Conservation (phyloP, 495 filamentous ascomycete genomes). For the Mytilinidion resinicola region DNA sequence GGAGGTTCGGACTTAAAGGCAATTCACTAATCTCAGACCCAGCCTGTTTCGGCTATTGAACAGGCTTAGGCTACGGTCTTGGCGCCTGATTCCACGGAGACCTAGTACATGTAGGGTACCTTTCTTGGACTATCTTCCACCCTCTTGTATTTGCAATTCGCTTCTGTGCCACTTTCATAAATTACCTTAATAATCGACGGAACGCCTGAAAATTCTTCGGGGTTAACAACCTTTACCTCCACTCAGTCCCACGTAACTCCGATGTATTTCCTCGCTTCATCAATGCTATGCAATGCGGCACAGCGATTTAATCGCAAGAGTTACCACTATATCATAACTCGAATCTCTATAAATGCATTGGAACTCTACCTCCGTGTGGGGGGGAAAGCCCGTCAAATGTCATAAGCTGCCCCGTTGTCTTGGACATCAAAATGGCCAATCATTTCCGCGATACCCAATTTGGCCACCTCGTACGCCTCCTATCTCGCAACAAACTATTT, state of each 20-base stretch:
- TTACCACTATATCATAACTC: neutral
- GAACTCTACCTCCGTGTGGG: neutral
- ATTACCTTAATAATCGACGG: neutral
- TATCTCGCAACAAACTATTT: slow-evolving; percentile 19
- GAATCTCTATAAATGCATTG: neutral
- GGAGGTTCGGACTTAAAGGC: no score
- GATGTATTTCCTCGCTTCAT: neutral
- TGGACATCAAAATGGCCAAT: neutral
- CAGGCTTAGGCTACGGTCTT: no score
- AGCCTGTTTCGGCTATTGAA: no score
- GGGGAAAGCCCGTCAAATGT: neutral
- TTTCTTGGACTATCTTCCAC: no score
- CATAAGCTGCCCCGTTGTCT: neutral
- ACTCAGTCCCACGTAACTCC: neutral
- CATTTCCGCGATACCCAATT: slow-evolving; percentile 30
- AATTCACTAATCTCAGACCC: no score
- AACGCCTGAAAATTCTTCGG: neutral
- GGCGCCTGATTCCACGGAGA: no score
- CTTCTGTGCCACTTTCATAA: no score
- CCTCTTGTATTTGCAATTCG: no score
- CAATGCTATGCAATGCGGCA: neutral
- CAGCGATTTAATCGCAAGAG: neutral
- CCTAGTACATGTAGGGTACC: no score
- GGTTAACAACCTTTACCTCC: neutral
- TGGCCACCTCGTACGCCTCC: slow-evolving; percentile 29